phyloP scores from a whole-genome alignment of 208 protist genomes.

The Porcisia hertigi region DNA sequence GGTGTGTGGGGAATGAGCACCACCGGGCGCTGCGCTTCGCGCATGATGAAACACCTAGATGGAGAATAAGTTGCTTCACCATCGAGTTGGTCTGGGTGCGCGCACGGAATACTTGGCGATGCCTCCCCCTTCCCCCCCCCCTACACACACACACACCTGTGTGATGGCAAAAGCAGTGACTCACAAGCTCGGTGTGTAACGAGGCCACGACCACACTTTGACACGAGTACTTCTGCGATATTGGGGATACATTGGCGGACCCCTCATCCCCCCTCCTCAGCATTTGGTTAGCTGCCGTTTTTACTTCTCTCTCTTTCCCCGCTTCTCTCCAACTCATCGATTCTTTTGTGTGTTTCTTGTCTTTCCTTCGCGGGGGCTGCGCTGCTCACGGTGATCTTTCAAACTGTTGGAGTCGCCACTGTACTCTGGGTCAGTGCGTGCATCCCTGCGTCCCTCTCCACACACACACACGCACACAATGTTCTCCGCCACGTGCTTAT shows the following conservation, averaged over 20 bases:
- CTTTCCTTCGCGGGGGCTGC: background rate
- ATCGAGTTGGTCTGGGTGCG: no score
- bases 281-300: background rate
- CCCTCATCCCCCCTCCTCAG: background rate
- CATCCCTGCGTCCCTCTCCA: background rate
- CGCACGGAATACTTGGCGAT: no score
- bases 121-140: no score
- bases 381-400: background rate
- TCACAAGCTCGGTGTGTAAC: background rate
- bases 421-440: background rate
- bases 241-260: no score
- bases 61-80: no score
- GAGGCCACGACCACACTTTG: background rate
- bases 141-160: no score
- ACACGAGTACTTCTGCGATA: background rate
- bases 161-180: background rate
- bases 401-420: background rate
- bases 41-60: no score
- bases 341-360: background rate
- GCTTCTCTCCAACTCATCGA: no score
- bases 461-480: background rate
- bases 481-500: conserved; percentile 7
- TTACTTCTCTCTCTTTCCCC: background rate
- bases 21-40: no score
- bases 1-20: no score